A percentile compares a stretch with the other conserved stretches of the same genome.
Evolutionary conservation across 1,284 basidiomycete species (phyloP).

Genomic region (Caloboletus inedulis): DNA sequence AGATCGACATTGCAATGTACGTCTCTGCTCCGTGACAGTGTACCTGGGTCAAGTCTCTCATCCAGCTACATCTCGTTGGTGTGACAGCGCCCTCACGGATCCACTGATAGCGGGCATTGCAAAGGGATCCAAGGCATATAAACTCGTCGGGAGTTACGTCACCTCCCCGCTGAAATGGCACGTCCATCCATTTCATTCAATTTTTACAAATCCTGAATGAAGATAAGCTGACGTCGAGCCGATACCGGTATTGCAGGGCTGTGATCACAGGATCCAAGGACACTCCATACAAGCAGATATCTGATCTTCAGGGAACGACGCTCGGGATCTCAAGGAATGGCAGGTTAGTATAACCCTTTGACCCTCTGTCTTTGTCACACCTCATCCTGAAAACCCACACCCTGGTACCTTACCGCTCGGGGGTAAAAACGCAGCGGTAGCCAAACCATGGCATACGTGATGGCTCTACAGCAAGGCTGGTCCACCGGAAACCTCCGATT

Average conservation of each 20-base stretch:
- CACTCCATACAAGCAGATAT: constrained; percentile 67
- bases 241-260: constrained; percentile 56
- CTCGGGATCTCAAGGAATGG: constrained; percentile 91
- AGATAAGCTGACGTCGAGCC: background rate
- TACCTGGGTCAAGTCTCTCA: constrained; percentile 1
- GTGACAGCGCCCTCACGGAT: constrained; percentile 83
- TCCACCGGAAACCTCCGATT: constrained; percentile 68
- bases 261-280: constrained; percentile 81
- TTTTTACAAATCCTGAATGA: background rate
- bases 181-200: background rate
- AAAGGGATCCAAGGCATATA: constrained; percentile 72
- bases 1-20: constrained; percentile 89
- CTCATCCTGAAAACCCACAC: background rate
- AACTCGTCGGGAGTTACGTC: constrained; percentile 92
- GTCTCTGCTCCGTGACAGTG: background rate
- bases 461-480: constrained; percentile 88
- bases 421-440: constrained; percentile 54
- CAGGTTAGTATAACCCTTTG: constrained; percentile 48
- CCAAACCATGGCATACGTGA: constrained; percentile 94
- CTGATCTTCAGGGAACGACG: constrained; percentile 76
- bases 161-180: constrained; percentile 84
- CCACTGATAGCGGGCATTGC: constrained; percentile 92
- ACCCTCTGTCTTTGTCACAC: background rate
- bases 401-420: background rate
- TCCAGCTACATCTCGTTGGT: background rate